phyloP scores from a whole-genome alignment of 768 basidiomycete species.

The Agrocybe chaxingu region DNA sequence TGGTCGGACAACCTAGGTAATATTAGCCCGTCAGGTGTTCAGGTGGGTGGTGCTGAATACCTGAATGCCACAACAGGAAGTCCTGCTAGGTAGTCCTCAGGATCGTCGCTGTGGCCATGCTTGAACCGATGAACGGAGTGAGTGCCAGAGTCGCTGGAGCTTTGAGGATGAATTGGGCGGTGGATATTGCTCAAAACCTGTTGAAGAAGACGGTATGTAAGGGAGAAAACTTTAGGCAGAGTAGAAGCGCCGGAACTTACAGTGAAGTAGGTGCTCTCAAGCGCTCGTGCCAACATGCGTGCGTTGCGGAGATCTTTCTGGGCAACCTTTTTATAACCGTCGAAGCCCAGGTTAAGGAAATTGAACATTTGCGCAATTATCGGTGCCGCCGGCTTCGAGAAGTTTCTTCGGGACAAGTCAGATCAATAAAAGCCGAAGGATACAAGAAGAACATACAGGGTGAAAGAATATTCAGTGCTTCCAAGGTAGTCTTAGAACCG shows the following conservation, averaged over 20 bases:
- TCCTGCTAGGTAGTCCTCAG: constrained; percentile 46
- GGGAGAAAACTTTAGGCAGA: background rate
- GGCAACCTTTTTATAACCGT: constrained; percentile 44
- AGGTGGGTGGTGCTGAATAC: constrained; percentile 11
- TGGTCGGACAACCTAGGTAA: constrained; percentile 41
- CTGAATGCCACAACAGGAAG: constrained; percentile 64
- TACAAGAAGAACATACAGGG: constrained; percentile 29
- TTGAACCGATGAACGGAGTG: background rate
- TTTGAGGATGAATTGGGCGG: constrained; percentile 24
- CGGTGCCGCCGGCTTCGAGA: constrained; percentile 57
- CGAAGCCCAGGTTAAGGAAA: constrained; percentile 56
- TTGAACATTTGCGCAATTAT: constrained; percentile 60
- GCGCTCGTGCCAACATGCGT: constrained; percentile 50
- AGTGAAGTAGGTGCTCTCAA: constrained; percentile 52
- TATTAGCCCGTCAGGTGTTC: background rate
- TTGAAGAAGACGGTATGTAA: background rate
- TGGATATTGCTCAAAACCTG: constrained; percentile 52
- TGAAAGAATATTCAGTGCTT: constrained; percentile 60
- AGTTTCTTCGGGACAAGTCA: constrained; percentile 32
- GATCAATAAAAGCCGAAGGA: background rate
- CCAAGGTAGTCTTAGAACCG: constrained; percentile 43
- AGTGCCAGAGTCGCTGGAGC: background rate
- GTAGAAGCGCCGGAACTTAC: constrained; percentile 15
- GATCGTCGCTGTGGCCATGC: constrained; percentile 29
- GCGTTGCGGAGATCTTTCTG: constrained; percentile 53